phyloP scores from a whole-genome alignment of 495 filamentous ascomycete genomes.

The Talaromyces nanjingensis region DNA sequence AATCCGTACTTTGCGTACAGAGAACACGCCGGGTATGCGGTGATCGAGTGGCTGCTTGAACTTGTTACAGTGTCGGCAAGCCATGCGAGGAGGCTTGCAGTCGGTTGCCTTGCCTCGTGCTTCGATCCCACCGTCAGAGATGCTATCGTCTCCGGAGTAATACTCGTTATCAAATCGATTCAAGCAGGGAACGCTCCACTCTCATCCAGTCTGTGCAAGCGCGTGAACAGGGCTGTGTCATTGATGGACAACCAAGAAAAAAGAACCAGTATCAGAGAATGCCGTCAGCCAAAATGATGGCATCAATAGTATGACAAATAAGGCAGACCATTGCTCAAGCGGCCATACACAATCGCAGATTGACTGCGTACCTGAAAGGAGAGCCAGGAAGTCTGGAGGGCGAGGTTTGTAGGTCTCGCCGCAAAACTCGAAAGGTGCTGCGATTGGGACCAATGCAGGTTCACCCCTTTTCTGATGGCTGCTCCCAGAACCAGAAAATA shows the following conservation, averaged over 20 bases:
- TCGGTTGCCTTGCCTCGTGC: neutral
- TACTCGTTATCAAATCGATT: neutral
- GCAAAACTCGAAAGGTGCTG: too few relatives aligned
- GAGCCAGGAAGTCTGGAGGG: too few relatives aligned
- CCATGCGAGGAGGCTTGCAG: constrained; percentile 3
- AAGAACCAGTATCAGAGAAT: neutral
- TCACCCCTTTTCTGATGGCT: too few relatives aligned
- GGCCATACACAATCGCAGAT: neutral
- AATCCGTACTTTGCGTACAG: neutral
- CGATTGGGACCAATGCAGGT: too few relatives aligned
- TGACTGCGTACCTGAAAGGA: too few relatives aligned
- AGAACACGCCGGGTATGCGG: neutral
- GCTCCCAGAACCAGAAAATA: too few relatives aligned
- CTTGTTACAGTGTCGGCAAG: constrained; percentile 6
- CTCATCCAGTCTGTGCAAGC: too few relatives aligned
- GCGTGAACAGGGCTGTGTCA: too few relatives aligned
- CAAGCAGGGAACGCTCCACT: too few relatives aligned
- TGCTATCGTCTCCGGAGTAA: constrained; percentile 5
- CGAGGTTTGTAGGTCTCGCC: too few relatives aligned
- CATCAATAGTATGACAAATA: constrained; percentile 7
- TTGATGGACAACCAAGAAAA: too few relatives aligned
- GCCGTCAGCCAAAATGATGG: neutral
- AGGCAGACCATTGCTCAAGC: neutral
- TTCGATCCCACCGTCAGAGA: neutral
- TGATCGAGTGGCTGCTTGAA: neutral